Conservation (phyloP, 208 protist species). For the Blastocrithidia nonstop region DNA sequence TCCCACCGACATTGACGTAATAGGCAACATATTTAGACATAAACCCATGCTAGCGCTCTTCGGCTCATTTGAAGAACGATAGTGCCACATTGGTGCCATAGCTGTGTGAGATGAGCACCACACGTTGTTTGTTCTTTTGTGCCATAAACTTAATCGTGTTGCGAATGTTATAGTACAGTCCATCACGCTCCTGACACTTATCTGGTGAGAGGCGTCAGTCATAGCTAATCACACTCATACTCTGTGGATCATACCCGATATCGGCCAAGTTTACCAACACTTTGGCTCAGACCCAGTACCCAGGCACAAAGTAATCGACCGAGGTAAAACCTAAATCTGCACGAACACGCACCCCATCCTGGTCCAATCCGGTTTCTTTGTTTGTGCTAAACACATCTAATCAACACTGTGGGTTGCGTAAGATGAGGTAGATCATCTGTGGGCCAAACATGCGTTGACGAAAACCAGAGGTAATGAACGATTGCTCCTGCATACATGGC, state of each 20-base stretch:
- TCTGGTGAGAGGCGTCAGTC: slow-evolving; percentile 82
- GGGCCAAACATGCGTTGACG: slow-evolving; percentile 74
- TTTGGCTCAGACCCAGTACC: slow-evolving; percentile 88
- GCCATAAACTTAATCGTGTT: slow-evolving; percentile 50
- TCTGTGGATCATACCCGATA: slow-evolving; percentile 87
- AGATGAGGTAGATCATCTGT: slow-evolving; percentile 56
- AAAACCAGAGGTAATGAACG: slow-evolving; percentile 25
- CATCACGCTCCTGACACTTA: slow-evolving; percentile 62
- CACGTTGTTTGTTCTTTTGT: slow-evolving; percentile 46
- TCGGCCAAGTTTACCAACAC: slow-evolving; percentile 84
- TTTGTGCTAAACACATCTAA: slow-evolving; percentile 59
- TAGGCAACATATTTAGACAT: slow-evolving; percentile 72
- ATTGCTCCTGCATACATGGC: slow-evolving; percentile 26
- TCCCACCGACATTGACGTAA: slow-evolving; percentile 76
- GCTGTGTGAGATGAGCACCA: slow-evolving; percentile 80
- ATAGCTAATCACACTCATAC: slow-evolving; percentile 76
- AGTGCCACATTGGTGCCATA: slow-evolving; percentile 70
- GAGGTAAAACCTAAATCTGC: slow-evolving; percentile 64
- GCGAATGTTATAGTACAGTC: slow-evolving; percentile 63
- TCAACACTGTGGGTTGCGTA: slow-evolving; percentile 61
- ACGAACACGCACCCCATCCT: slow-evolving; percentile 60
- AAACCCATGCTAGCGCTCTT: slow-evolving; percentile 50
- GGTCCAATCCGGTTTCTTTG: slow-evolving; percentile 53
- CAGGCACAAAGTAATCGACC: slow-evolving; percentile 81
- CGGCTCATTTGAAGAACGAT: slow-evolving; percentile 81